Base-by-base conservation (phyloP, 768 basidiomycete genomes). In the Tricholoma hemisulphureum region DNA sequence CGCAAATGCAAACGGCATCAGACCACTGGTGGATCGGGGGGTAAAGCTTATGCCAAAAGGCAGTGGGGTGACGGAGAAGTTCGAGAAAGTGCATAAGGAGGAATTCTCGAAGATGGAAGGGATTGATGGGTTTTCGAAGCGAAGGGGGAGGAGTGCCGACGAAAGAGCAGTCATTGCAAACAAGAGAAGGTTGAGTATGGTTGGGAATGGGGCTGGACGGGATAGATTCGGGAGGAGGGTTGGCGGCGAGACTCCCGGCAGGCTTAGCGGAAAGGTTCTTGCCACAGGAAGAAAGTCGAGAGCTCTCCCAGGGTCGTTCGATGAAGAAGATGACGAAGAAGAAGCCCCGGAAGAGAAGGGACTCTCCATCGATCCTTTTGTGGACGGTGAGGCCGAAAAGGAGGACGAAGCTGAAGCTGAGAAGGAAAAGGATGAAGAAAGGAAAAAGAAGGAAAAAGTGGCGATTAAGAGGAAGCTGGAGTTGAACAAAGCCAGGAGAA, bases 91-190 rank as follows among this genome's bases (percentile, higher is more conserved):
- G 23, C 91, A 93, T 63, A 80, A 85, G 55, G 77, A 80, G 32
- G 81, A 82, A 56, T 92, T 92, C 67, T 72, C 73, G 55, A 87
- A 83, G 77, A 93, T 93, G 91, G 88, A 89, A 62, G 85, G 87
- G 6, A 91, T 92, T 65, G 80, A 77, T 64, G 71, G 69, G 46
- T 54, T 77, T 34, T 65, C 75, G 32, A 74, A 66, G 63, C 70
- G 72, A 51, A 70, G 69, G 49, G 70, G 67, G 57, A 65, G 57
- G 56, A 61, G 58, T 57, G 52, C 51, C 41, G 58, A 31, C 11
- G 49, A 54, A 69, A 64, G 18, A 62, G 58, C 65, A 16, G 64
- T 70, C 13, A 59, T 70, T 20, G 73, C 72, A 26, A 78, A 74
- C 70, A 82, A 80, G 64, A 73, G 81, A 58, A 83, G 80, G 65